Evolutionary conservation across 768 basidiomycete genomes (phyloP), one percentile per base, ranked within the genome.

Genomic region (Serendipita indica): DNA sequence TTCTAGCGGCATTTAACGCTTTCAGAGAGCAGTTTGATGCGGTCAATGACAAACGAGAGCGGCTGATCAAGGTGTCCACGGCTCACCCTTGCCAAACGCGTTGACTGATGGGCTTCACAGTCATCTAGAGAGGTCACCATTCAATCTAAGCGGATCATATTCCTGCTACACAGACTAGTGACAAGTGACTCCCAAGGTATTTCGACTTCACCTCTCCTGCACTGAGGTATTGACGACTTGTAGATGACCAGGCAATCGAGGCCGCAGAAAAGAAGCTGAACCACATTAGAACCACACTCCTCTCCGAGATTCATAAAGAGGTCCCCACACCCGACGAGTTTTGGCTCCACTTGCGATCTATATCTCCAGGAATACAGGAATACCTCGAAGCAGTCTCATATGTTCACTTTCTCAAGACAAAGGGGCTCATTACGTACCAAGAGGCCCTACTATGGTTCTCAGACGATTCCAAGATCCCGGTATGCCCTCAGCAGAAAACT

Each of bases 331-430:
- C 35, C 83, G 79, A 10, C 81, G 75, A 72, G 34, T 91, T 84
- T 69, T 91, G 89, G 87, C 76, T 82, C 49, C 82, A 85, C 28
- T 33, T 7, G 63, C 20, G 30, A 27, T 54, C 49, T 10, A 32
- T 54, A 18, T 22, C 49, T 10, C 49, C 32, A 39, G 83, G 93
- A 2, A 70, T 98, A 28, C 92, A 98, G 69, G 96, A 98, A 71
- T 98, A 91, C 70, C 89, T 97, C 62, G 96, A 98, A 69, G 92
- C 88, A 1, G 72, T 91, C 59, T 85, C 89, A 65, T 92, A 97
- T 67, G 77, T 87, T 0, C 79, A 92, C 69, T 97, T 87, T 67
- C 77, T 94, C 54, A 80, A 87, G 60, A 73, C 82, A 63, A 75
- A 77, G 32, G 69, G 76, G 2, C 72, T 96, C 58, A 79, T 96